Evolutionary conservation across 1,284 basidiomycete genomes (phyloP), one percentile per base, ranked within the genome.

Genomic region (Cryptococcus sp.): DNA sequence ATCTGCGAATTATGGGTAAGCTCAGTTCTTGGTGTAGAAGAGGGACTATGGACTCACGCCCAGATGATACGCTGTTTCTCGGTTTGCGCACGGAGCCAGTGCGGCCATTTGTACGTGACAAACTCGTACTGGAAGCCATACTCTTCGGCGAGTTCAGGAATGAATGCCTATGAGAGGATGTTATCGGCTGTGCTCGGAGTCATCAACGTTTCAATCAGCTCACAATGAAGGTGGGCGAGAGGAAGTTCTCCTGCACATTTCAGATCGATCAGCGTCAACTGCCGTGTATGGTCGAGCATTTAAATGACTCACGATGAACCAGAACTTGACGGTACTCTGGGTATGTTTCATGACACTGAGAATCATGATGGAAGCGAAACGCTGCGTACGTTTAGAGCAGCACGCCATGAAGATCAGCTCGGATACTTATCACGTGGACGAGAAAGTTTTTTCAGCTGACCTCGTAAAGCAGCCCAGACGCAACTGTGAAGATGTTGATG

Each of bases 401-500:
- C 8, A 35, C 31, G 31, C 31, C 4, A 35, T 8, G 8, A 35
- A 35, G 15, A 19, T 57, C 54, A 64, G 39, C 54, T 17, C 10
- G 25, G 25, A 31, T 25, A 16, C 20, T 16, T 25, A 35, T 31
- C 6, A 35, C 51, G 23, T 39, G 15, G 22, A 15, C 19, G 47
- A 15, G 10, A 19, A 27, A 40, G 23, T 3, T 11, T 41, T 6
- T 3, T 20, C 20, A 38, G 39, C 76, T 51, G 57, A 91, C 92
- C 85, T 99, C 95, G 71, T 99, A 99, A 5, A 99, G 82, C 53
- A 97, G 82, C 0, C 96, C 95, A 5, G 93, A 96, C 15, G 96
- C 96, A 23, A 99, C 93, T 0, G 95, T 99, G 80, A 99, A 99
- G 68, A 99, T 95, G 74, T 99, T 99, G 80, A 99, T 96, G 45